phyloP scores from a whole-genome alignment of 148 eudicot species.

The Bassia scoparia region DNA sequence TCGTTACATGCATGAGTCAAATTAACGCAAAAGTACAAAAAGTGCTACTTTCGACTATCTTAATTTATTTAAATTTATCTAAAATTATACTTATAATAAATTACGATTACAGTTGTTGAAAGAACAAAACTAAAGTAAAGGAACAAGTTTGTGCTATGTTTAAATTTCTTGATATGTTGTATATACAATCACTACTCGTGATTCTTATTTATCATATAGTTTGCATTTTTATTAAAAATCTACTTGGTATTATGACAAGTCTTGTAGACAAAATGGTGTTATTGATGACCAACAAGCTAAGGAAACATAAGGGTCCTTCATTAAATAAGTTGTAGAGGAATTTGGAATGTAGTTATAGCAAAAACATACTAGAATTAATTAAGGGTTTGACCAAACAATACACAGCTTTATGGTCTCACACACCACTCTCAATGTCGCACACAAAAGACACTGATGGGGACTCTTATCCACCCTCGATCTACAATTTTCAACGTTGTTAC shows the following conservation, averaged over 20 bases:
- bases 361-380: background rate
- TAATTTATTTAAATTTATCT: no score
- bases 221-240: background rate
- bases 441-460: background rate
- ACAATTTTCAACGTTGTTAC: background rate
- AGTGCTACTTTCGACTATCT: no score
- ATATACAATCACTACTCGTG: no score
- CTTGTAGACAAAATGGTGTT: background rate
- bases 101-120: no score
- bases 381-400: background rate
- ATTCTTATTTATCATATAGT: background rate
- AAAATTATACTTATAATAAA: no score
- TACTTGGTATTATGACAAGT: no score
- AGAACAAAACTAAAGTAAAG: no score
- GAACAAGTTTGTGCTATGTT: no score
- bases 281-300: background rate
- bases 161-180: no score
- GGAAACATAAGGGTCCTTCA: constrained; percentile 2
- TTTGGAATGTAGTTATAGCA: background rate
- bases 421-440: background rate
- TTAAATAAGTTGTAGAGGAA: background rate
- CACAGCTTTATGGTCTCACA: constrained; percentile 4
- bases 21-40: no score
- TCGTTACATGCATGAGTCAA: no score
- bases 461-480: constrained; percentile 9